Percentiles rank a stretch among this genome's conserved stretches.
Conservation (phyloP, 352 stramenopile genomes). For the Phytophthora pisi region DNA sequence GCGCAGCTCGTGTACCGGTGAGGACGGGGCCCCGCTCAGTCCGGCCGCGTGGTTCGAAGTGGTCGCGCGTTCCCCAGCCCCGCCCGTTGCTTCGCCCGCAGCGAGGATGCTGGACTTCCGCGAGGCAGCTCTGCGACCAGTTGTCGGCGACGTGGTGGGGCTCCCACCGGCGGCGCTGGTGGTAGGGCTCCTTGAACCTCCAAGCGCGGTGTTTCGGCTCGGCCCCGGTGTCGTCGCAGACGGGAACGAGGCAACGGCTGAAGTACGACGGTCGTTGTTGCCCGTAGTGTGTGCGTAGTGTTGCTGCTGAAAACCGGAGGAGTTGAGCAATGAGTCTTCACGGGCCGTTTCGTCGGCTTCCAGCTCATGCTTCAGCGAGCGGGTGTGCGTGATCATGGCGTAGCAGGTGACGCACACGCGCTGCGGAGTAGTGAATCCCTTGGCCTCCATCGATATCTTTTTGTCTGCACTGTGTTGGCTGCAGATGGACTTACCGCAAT, state of each 20-base stretch:
- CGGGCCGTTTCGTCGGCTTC: conserved; percentile 36
- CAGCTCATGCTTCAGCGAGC: conserved; percentile 39
- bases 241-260: conserved; percentile 20
- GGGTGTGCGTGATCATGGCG: conserved; percentile 65
- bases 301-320: conserved; percentile 34
- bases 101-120: conserved; percentile 32
- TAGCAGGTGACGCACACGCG: conserved; percentile 82
- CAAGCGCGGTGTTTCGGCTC: conserved; percentile 17
- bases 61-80: conserved; percentile 36
- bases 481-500: conserved; percentile 86
- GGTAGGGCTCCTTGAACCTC: conserved; percentile 17
- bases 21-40: conserved; percentile 33
- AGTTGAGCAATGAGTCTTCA: conserved; percentile 29
- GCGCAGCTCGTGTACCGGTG: conserved; percentile 60
- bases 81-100: conserved; percentile 42
- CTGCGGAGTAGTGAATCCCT: conserved; percentile 80
- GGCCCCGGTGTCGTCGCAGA: conserved; percentile 1
- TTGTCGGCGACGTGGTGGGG: conserved; percentile 22
- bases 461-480: conserved; percentile 83
- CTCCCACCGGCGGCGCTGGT: conserved; percentile 24
- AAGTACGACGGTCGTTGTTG: conserved; percentile 9
- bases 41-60: conserved; percentile 26
- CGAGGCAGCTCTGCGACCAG: conserved; percentile 8
- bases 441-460: conserved; percentile 71
- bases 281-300: conserved; percentile 27